phyloP scores from a whole-genome alignment of 306 rosid species.

The Alnus rubra region DNA sequence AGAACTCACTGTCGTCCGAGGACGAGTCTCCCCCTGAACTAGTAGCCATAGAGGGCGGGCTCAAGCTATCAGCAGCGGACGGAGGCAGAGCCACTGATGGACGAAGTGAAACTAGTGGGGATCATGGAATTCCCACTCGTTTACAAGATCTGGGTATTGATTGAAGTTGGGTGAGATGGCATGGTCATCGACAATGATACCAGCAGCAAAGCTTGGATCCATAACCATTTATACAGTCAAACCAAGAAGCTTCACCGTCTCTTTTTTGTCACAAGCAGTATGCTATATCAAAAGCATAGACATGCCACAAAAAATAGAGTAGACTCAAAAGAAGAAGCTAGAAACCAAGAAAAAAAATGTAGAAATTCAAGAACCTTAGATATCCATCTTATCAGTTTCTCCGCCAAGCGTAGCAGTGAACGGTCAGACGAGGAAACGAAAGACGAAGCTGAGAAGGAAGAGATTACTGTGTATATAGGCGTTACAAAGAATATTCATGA shows the following conservation, averaged over 20 bases:
- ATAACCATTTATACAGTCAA: slow-evolving; percentile 15
- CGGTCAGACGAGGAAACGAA: not conserved
- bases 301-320: not conserved
- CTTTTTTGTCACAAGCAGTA: not conserved
- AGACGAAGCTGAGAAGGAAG: too few relatives aligned
- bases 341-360: not conserved
- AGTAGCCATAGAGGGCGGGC: not conserved
- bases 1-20: not conserved
- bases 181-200: not conserved
- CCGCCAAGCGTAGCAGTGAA: not conserved
- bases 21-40: not conserved
- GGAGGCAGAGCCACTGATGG: too few relatives aligned
- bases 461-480: too few relatives aligned
- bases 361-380: slow-evolving; percentile 12
- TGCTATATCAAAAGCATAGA: too few relatives aligned
- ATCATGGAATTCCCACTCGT: slow-evolving; percentile 7
- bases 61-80: too few relatives aligned
- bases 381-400: not conserved
- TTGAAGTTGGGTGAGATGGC: slow-evolving; percentile 18
- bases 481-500: too few relatives aligned
- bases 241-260: not conserved
- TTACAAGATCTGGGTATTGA: slow-evolving; percentile 17
- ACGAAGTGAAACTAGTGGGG: too few relatives aligned
- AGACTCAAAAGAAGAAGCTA: not conserved
- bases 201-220: slow-evolving; percentile 40